A percentile compares a stretch with the other conserved stretches of the same genome.
These are phyloP conservation scores for Lachnellula arida DNA, from an alignment of 2,329 filamentous ascomycete species.

Conservation along the genomic window DNA sequence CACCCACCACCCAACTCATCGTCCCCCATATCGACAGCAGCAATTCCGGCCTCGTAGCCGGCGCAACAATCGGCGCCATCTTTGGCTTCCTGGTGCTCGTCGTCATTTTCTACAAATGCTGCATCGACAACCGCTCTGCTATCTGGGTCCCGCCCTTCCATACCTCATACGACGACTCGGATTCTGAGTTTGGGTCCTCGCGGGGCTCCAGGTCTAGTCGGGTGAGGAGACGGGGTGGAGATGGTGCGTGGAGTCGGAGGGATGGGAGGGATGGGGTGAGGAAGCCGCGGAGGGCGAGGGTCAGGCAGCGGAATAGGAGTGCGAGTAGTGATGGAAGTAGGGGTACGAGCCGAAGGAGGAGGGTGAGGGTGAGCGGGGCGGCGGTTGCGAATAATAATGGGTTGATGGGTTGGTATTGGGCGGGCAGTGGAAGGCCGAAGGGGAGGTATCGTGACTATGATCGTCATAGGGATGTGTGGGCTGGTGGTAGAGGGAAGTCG, in stretches of 20 bases:
- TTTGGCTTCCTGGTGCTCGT: conserved; percentile 32
- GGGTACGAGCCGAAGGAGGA: background rate
- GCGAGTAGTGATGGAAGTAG: background rate
- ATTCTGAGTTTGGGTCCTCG: conserved; percentile 6
- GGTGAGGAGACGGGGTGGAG: background rate
- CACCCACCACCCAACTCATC: background rate
- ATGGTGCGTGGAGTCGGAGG: background rate
- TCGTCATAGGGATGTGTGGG: background rate
- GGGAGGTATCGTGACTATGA: background rate
- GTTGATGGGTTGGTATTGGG: background rate
- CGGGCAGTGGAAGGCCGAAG: background rate
- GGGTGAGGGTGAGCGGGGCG: background rate
- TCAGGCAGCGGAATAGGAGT: background rate
- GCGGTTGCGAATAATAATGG: background rate
- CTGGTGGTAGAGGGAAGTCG: background rate
- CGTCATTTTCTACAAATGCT: conserved; percentile 32
- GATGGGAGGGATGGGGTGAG: conserved; percentile 1
- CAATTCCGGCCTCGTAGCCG: background rate
- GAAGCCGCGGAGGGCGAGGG: background rate
- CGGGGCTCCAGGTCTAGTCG: background rate
- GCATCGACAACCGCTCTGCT: background rate
- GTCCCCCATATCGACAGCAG: background rate
- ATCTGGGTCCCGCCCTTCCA: background rate
- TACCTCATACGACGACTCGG: conserved; percentile 1
- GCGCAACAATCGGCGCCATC: conserved; percentile 20